Evolutionary conservation across 139 green algal genomes (phyloP).

Genomic region (Limnomonas spitsbergensis): DNA sequence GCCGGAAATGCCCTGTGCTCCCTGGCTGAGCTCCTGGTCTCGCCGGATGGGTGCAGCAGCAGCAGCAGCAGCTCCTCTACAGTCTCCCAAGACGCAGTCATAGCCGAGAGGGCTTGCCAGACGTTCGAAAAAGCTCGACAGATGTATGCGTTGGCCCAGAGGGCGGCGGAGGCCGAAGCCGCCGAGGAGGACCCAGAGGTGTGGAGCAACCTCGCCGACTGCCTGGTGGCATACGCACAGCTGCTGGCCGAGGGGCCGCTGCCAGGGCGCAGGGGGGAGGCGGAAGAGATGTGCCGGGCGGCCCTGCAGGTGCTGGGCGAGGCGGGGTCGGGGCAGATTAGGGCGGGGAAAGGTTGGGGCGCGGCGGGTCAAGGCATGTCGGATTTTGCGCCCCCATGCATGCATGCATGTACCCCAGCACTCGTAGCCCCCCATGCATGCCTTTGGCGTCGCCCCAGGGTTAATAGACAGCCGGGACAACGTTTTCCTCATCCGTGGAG

Average conservation of each 20-base stretch:
- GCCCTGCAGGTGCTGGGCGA: constrained; percentile 3
- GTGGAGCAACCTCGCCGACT: constrained; percentile 13
- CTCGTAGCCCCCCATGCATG: too few relatives aligned
- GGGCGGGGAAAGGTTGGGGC: too few relatives aligned
- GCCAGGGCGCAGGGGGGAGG: not conserved
- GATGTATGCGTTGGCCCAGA: not conserved
- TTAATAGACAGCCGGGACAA: too few relatives aligned
- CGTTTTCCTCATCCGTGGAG: too few relatives aligned
- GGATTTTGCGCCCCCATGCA: too few relatives aligned
- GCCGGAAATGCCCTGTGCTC: constrained; percentile 47
- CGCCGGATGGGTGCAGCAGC: constrained; percentile 13
- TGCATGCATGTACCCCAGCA: too few relatives aligned
- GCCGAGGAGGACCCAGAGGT: not conserved
- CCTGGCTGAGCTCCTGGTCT: constrained; percentile 41
- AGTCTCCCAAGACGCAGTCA: constrained; percentile 27
- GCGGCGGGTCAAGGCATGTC: too few relatives aligned
- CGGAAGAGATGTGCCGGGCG: not conserved
- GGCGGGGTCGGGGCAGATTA: too few relatives aligned
- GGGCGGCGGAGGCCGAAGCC: not conserved
- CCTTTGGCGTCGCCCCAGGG: too few relatives aligned
- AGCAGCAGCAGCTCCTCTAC: not conserved
- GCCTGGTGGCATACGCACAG: constrained; percentile 2
- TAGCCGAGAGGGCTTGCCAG: constrained; percentile 14
- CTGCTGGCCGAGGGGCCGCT: not conserved
- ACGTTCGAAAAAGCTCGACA: constrained; percentile 52